phyloP scores from a whole-genome alignment of 2,329 filamentous ascomycete species.

The Aspergillus pseudotamarii region DNA sequence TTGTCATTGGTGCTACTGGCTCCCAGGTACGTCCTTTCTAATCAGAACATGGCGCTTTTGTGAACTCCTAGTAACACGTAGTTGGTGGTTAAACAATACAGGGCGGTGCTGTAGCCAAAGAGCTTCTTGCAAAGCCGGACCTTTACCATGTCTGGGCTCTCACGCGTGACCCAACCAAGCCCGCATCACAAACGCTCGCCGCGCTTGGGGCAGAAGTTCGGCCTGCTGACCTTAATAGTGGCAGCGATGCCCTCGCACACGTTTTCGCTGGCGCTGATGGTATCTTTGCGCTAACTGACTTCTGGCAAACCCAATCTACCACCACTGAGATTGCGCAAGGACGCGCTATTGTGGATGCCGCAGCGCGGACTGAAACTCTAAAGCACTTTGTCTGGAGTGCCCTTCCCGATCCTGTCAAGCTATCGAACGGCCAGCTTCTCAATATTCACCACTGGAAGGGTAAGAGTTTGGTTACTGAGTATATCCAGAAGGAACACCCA shows the following conservation, averaged over 20 bases:
- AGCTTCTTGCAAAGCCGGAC: neutral
- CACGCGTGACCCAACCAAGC: neutral
- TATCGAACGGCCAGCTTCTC: neutral
- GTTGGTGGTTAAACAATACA: neutral
- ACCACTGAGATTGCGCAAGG: neutral
- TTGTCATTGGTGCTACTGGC: neutral
- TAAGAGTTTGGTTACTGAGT: slow-evolving; percentile 15
- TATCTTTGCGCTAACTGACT: neutral
- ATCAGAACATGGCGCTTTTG: no score
- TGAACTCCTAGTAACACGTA: no score
- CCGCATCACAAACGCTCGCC: neutral
- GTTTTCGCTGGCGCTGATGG: neutral
- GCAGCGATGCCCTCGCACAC: neutral
- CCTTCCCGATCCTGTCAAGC: neutral
- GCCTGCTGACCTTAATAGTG: neutral
- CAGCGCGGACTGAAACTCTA: neutral
- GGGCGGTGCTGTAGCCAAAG: neutral
- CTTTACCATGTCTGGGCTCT: neutral
- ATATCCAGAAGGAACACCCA: slow-evolving; percentile 10
- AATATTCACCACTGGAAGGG: slow-evolving; percentile 16
- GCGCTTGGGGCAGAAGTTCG: neutral
- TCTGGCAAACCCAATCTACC: neutral
- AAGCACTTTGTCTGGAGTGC: neutral
- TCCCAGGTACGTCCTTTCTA: neutral
- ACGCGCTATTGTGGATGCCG: neutral